Base-by-base conservation (phyloP, 2,329 filamentous ascomycete genomes). In the Kalmusia sp. region DNA sequence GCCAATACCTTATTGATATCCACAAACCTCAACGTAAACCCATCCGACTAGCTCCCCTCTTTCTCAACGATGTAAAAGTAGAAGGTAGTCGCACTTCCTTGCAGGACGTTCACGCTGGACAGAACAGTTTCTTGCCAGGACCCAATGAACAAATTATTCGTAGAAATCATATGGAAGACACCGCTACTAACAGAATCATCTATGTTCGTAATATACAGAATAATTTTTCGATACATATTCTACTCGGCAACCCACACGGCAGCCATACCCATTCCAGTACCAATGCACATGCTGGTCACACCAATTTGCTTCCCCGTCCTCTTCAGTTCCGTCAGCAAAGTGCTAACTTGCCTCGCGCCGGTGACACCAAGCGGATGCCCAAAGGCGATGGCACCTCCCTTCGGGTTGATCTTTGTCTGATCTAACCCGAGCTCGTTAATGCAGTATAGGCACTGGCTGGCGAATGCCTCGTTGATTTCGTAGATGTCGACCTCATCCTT, bases 381-480 rank as follows among this genome's bases (percentile, higher is more conserved):
- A 72, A 97, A 96, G 9, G 93, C 93, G 75, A 97, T 97, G 28
- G 93, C 93, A 59, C 93, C 93, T 62, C 93, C 95, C 84, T 97
- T 96, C 67, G 93, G 93, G 81, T 98, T 98, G 72, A 99, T 87
- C 85, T 97, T 98, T 62, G 91, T 88, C 56, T 82, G 72, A 48
- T 92, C 90, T 24, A 99, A 79, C 38, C 88, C 89, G 19, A 99
- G 85, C 81, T 97, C 88, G 69, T 95, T 91, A 59, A 91, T 86
- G 76, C 92, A 97, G 90, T 90, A 98, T 62, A 98, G 77, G 77
- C 92, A 96, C 83, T 98, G 93, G 59, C 87, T 91, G 27, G 95
- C 95, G 76, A 99, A 99, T 1, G 95, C 95, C 84, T 99, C 95
- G 82, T 99, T 99, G 84, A 99, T 97, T 85, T 99, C 95, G 71